phyloP scores from a whole-genome alignment of 352 stramenopile species.

The Pythium rhizo-oryzae region DNA sequence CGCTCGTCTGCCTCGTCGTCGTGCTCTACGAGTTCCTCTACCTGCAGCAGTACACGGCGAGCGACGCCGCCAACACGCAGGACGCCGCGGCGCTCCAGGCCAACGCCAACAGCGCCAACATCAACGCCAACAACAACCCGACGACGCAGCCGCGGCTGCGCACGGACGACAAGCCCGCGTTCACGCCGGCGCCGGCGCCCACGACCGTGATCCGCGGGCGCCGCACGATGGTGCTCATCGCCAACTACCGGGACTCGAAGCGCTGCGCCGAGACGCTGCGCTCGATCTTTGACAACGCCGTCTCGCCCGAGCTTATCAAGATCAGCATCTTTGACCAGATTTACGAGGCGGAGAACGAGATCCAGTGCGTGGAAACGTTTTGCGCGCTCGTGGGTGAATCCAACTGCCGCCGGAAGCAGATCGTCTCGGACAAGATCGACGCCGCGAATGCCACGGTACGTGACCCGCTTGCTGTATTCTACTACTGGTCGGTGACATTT shows the following conservation, averaged over 20 bases:
- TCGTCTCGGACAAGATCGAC: slow-evolving; percentile 73
- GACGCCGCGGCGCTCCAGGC: slow-evolving; percentile 33
- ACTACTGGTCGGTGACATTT: too few relatives aligned
- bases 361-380: slow-evolving; percentile 62
- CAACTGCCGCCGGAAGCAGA: slow-evolving; percentile 59
- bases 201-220: slow-evolving; percentile 58
- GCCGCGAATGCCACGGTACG: slow-evolving; percentile 62
- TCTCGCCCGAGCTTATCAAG: slow-evolving; percentile 51
- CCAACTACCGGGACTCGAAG: slow-evolving; percentile 83
- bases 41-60: slow-evolving; percentile 65
- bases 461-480: not conserved
- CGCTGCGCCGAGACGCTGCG: slow-evolving; percentile 79
- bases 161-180: slow-evolving; percentile 16
- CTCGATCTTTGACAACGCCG: slow-evolving; percentile 79
- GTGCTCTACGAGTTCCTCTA: slow-evolving; percentile 85
- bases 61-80: slow-evolving; percentile 23
- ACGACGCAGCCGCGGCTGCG: slow-evolving; percentile 5
- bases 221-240: slow-evolving; percentile 76
- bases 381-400: slow-evolving; percentile 68
- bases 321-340: slow-evolving; percentile 80
- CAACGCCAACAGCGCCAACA: slow-evolving; percentile 4
- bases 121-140: not conserved
- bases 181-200: slow-evolving; percentile 23
- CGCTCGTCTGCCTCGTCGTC: slow-evolving; percentile 65
- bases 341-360: slow-evolving; percentile 67